Evolutionary conservation across 495 filamentous ascomycete species (phyloP).

Genomic region (Penicillium desertorum): DNA sequence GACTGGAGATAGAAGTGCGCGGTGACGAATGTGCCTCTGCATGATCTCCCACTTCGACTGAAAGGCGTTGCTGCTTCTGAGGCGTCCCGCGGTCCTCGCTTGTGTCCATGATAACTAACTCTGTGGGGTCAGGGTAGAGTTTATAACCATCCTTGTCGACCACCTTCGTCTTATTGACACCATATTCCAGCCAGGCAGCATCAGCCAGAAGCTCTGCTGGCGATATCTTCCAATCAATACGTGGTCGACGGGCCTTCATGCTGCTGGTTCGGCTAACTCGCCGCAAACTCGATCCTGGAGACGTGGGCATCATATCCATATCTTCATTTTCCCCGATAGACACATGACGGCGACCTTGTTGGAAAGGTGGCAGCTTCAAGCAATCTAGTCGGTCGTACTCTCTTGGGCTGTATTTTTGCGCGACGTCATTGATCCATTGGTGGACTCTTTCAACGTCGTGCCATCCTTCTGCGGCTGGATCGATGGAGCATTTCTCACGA

Average conservation of each 20-base stretch:
- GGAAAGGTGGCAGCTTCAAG: conserved; percentile 56
- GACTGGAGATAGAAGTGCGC: conserved; percentile 34
- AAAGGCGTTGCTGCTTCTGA: conserved; percentile 20
- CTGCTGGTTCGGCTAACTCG: conserved; percentile 38
- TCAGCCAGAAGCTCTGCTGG: conserved; percentile 83
- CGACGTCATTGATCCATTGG: conserved; percentile 71
- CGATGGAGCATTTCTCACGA: conserved; percentile 66
- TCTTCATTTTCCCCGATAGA: conserved; percentile 24
- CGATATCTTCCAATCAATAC: conserved; percentile 76
- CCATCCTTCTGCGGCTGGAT: conserved; percentile 74
- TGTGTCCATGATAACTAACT: conserved; percentile 25
- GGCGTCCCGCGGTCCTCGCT: conserved; percentile 13
- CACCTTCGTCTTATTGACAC: conserved; percentile 68
- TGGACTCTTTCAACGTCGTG: conserved; percentile 66
- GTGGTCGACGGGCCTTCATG: conserved; percentile 58
- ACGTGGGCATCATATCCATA: conserved; percentile 27
- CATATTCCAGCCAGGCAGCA: conserved; percentile 79
- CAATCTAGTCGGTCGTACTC: conserved; percentile 49
- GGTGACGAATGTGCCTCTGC: conserved; percentile 26
- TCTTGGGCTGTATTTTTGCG: conserved; percentile 44
- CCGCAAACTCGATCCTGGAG: conserved; percentile 38
- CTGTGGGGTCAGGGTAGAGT: conserved; percentile 56
- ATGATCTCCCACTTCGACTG: conserved; percentile 16
- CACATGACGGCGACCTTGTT: conserved; percentile 27
- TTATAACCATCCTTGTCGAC: conserved; percentile 70